Base-by-base conservation (phyloP, 2,329 filamentous ascomycete genomes). In the Cladorrhinum sp. region DNA sequence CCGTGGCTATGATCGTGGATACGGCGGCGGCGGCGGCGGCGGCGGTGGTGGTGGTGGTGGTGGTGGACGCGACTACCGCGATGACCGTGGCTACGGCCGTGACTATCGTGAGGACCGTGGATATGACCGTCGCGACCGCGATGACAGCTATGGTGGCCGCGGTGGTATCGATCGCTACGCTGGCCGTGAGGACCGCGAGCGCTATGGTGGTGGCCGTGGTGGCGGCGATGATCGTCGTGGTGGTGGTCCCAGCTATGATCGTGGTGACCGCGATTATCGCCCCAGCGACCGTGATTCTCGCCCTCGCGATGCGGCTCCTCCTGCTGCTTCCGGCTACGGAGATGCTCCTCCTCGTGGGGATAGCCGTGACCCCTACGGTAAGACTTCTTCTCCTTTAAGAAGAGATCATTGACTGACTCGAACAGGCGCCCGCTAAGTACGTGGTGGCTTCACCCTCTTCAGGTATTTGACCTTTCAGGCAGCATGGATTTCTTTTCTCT, bases 101-200 rank as follows among this genome's bases (percentile, higher is more conserved):
- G 73, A 71, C 61, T 69, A 71, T 46, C 77, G 79, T 57, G 76
- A 78, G 62, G 67, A 69, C 30, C 69, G 70, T 55, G 68, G 69
- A 56, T 70, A 72, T 55, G 70, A 71, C 18, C 67, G 68, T 46
- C 67, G 69, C 55, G 67, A 67, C 16, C 63, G 66, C 60, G 75
- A 84, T 63, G 83, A 85, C 65, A 80, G 80, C 59, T 72, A 70
- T 58, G 71, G 70, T 23, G 64, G 69, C 28, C 68, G 64, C 50
- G 70, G 70, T 18, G 70, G 73, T 49, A 68, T 71, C 74, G 82
- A 88, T 62, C 86, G 87, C 66, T 84, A 86, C 67, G 82, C 84
- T 64, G 79, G 71, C 16, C 70, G 71, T 51, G 70, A 67, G 18
- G 71, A 72, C 12, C 69, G 73, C 50, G 82, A 87, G 61, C 86